Base-by-base conservation (phyloP, 148 eudicot species). In the Fagopyrum esculentum region DNA sequence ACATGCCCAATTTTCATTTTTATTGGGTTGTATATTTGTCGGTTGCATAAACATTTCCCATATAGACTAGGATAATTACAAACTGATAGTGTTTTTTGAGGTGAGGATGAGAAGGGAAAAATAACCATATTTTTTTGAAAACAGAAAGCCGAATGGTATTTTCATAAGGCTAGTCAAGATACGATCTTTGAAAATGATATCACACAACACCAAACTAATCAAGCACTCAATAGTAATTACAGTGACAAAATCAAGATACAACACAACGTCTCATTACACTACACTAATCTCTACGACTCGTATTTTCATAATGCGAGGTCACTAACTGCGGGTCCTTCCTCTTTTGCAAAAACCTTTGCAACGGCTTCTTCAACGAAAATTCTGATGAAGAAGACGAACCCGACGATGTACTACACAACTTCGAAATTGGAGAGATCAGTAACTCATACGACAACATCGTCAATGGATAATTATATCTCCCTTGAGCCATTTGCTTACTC, bases 311-410 rank as follows among this genome's bases (percentile, higher is more conserved):
- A 35, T 45, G 70, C 46, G 70, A 64, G 2, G 46, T 13, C 0
- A 45, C n/a, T 13, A 64, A 8, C 19, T 64, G 70, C 2, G 45
- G 70, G 12, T 6, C 45, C 46, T 64, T 64, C 70, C 70, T 64
- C 70, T 64, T 64, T 9, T 30, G 70, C 17, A 64, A 45, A 40
- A 64, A 64, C 12, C 70, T 64, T 45, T 40, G 70, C 70, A 64
- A 12, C 46, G 45, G 40, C 45, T 64, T 64, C 70, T 64, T 64
- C 70, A 64, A 30, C 70, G 70, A 64, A 46, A 64, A 15, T 5
- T 17, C 70, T 17, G 45, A 35, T 45, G 70, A 11, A 4, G 70
- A 35, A 11, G 70, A 64, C 4, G 70, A 64, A 35, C 45, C 19
- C 26, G 11, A 13, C 6, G 69, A 29, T 8, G 43, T 16, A 16